These are phyloP conservation scores for Fagus sylvatica DNA, from an alignment of 306 rosid species.

Conservation along the genomic window DNA sequence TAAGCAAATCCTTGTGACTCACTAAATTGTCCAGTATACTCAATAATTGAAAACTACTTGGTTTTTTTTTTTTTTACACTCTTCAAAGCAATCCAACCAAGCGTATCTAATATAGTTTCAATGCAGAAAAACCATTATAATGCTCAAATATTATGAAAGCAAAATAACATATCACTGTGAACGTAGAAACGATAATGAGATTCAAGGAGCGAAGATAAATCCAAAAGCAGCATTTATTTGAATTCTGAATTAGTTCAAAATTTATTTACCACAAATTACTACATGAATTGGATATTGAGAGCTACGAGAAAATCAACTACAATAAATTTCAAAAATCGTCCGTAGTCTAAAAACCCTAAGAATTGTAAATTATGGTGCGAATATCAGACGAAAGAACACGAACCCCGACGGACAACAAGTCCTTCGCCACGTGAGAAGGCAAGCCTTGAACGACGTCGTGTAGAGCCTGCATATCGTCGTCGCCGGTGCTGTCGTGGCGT, in stretches of 20 bases:
- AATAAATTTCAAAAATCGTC: not conserved
- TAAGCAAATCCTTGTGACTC: too few species aligned
- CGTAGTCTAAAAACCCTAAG: not conserved
- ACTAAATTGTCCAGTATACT: not conserved
- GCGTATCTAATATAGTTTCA: not conserved
- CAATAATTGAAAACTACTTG: not conserved
- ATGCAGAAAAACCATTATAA: not conserved
- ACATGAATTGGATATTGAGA: too few species aligned
- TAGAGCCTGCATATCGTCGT: conserved; percentile 12
- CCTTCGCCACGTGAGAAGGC: conserved; percentile 51
- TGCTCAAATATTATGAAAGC: not conserved
- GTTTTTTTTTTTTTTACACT: not conserved
- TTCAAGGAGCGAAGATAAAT: not conserved
- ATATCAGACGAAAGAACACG: conserved; percentile 6
- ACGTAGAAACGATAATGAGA: not conserved
- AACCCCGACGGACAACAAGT: conserved; percentile 55
- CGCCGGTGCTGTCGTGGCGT: conserved; percentile 1
- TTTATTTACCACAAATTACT: too few species aligned
- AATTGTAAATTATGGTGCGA: not conserved
- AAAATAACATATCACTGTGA: not conserved
- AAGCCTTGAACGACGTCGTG: conserved; percentile 34
- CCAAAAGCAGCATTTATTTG: too few species aligned
- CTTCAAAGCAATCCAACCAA: not conserved
- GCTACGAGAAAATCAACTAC: too few species aligned
- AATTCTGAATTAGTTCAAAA: too few species aligned